A percentile compares a stretch with the other conserved stretches of the same genome.
Conservation (phyloP, 257 asterid species). For the Gynochthodes officinalis region DNA sequence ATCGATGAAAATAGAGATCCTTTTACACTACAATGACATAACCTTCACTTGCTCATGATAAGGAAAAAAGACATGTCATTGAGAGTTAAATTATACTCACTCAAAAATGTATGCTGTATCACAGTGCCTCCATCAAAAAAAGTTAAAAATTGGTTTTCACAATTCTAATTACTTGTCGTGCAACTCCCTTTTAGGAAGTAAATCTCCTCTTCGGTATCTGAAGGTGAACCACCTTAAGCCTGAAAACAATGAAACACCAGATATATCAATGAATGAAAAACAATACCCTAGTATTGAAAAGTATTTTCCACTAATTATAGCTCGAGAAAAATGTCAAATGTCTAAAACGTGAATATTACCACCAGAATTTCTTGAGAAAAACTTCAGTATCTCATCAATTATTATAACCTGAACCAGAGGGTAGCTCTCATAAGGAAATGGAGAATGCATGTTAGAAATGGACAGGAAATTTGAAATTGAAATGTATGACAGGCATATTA, state of each 20-base stretch:
- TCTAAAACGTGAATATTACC: slow-evolving; percentile 27
- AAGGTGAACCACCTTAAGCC: slow-evolving; percentile 56
- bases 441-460: not conserved
- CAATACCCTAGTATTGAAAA: not conserved
- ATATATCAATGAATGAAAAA: slow-evolving; percentile 15
- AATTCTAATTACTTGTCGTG: slow-evolving; percentile 44
- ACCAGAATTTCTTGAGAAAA: slow-evolving; percentile 64
- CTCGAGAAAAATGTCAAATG: not conserved
- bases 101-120: not conserved
- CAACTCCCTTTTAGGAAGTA: slow-evolving; percentile 76
- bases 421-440: slow-evolving; percentile 14
- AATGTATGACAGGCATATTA: not conserved
- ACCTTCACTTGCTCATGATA: not conserved
- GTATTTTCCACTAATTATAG: not conserved
- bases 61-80: not conserved
- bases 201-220: slow-evolving; percentile 70
- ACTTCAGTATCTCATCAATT: slow-evolving; percentile 91
- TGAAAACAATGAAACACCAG: slow-evolving; percentile 25
- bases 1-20: not conserved
- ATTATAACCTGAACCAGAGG: slow-evolving; percentile 67
- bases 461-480: not conserved
- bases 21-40: not conserved
- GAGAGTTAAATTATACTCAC: not conserved
- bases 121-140: not conserved
- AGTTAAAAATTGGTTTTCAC: not conserved